Evolutionary conservation across 139 green algal genomes (phyloP), one percentile per base, ranked within the genome.

Genomic region (Nannochloris sp.): DNA sequence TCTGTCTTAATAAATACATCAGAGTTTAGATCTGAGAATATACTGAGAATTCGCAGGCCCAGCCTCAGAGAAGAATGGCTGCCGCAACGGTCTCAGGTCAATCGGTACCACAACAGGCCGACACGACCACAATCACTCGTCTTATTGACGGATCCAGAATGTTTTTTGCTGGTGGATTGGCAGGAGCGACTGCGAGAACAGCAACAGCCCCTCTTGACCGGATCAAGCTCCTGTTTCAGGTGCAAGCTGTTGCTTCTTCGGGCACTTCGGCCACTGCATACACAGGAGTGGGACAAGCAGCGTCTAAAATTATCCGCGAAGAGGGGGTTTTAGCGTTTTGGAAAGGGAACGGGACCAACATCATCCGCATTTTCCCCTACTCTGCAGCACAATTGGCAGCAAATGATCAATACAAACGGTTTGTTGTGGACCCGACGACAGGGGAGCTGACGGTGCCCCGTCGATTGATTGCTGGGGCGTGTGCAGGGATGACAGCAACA

Each of bases 151-250:
- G 36, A 43, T 66, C 60, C 8, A n/a, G 69, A 12, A 75, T 75
- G 69, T 75, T 75, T 24, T 16, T 90, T 8, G 81, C 85, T 2
- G 87, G 87, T 5, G 87, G 87, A 6, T 23, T 74, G 1, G 87
- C 87, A 5, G 87, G 87, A 21, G 82, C 83, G 2, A 53, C 83
- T 25, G 84, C 87, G 0, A 60, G 87, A 5, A 94, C 87, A 21
- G 62, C 61, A 16, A 83, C 82, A 1, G 87, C 87, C 2, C 87
- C 87, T 2, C 48, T 94, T 1, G 87, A 94, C 66, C 72, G 91
- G n/a, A 94, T 96, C 69, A 97, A 97, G 75, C 78, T 97, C 40
- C 76, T 97, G 16, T 93, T 95, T 57, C 90, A 97, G 74, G 90
- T 96, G 3, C 85, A 95, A 80, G 65, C 71, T 14, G 60, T 90